Percentiles rank a stretch among this genome's conserved stretches.
Evolutionary conservation across 495 filamentous ascomycete genomes (phyloP).

Genomic region (Rhizodiscina lignyota): DNA sequence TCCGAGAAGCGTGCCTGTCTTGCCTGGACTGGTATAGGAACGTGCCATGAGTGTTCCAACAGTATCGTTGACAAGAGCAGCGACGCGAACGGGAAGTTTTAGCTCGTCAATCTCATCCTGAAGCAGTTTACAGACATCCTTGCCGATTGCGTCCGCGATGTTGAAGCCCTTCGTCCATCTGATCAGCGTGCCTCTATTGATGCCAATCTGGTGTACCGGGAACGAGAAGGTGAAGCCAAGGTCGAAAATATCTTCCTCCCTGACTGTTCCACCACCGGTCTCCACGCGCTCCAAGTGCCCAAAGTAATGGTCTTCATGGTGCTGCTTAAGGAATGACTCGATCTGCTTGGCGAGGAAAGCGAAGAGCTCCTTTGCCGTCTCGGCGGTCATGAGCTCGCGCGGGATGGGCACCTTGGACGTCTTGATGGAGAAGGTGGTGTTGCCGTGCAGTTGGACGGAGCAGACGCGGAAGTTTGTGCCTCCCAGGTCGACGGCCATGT

Average conservation of each 20-base stretch:
- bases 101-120: constrained; percentile 85
- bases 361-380: constrained; percentile 78
- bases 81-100: constrained; percentile 74
- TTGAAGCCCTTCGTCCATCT: constrained; percentile 99
- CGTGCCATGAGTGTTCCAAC: constrained; percentile 96
- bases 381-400: constrained; percentile 73
- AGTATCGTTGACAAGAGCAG: constrained; percentile 92
- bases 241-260: constrained; percentile 62
- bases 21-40: constrained; percentile 82
- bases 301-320: constrained; percentile 82
- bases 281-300: constrained; percentile 43
- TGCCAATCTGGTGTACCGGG: constrained; percentile 81
- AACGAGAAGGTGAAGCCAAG: constrained; percentile 97
- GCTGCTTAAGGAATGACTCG: constrained; percentile 64
- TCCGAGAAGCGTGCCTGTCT: constrained; percentile 71
- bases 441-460: constrained; percentile 78
- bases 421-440: constrained; percentile 79
- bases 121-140: constrained; percentile 83
- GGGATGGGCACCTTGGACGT: constrained; percentile 89
- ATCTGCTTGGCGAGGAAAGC: constrained; percentile 86
- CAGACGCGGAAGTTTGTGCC: constrained; percentile 98
- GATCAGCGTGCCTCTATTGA: constrained; percentile 83
- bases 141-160: constrained; percentile 78
- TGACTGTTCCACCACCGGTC: constrained; percentile 33
- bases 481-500: constrained; percentile 89